Percentiles rank a stretch among this genome's conserved stretches.
phyloP scores from a whole-genome alignment of 352 stramenopile genomes.

The Globisporangium splendens region DNA sequence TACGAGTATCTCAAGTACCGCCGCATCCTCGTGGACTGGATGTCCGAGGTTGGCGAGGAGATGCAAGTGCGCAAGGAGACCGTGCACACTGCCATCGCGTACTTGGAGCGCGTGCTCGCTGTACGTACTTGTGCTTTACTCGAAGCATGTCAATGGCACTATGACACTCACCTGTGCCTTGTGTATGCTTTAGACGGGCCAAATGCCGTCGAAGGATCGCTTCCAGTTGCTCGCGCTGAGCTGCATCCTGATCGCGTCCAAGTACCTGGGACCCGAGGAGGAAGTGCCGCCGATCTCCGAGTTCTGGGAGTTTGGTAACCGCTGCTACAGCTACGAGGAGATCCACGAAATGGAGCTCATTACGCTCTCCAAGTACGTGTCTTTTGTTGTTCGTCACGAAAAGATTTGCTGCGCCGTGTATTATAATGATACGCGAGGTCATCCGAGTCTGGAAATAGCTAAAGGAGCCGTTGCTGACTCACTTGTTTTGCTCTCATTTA shows the following conservation, averaged over 20 bases:
- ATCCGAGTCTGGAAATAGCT: constrained; percentile 3
- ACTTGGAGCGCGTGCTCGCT: constrained; percentile 74
- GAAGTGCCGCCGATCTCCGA: constrained; percentile 78
- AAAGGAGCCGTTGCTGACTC: constrained; percentile 4
- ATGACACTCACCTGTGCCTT: too few relatives aligned
- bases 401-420: neutral
- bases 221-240: constrained; percentile 83
- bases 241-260: constrained; percentile 77
- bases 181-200: constrained; percentile 17
- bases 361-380: constrained; percentile 42
- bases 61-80: constrained; percentile 81
- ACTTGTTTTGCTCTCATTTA: constrained; percentile 11
- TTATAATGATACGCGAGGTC: too few relatives aligned
- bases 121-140: constrained; percentile 8
- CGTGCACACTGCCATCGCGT: constrained; percentile 74
- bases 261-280: constrained; percentile 75
- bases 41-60: constrained; percentile 81
- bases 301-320: constrained; percentile 85
- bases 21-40: constrained; percentile 83
- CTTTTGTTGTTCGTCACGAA: neutral
- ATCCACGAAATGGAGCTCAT: constrained; percentile 74
- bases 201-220: constrained; percentile 62
- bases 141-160: too few relatives aligned
- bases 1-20: constrained; percentile 86
- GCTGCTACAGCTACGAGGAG: constrained; percentile 80